Evolutionary conservation across 352 stramenopile species (phyloP), one percentile per base, ranked within the genome.

Genomic region (Phytophthora parvispora): DNA sequence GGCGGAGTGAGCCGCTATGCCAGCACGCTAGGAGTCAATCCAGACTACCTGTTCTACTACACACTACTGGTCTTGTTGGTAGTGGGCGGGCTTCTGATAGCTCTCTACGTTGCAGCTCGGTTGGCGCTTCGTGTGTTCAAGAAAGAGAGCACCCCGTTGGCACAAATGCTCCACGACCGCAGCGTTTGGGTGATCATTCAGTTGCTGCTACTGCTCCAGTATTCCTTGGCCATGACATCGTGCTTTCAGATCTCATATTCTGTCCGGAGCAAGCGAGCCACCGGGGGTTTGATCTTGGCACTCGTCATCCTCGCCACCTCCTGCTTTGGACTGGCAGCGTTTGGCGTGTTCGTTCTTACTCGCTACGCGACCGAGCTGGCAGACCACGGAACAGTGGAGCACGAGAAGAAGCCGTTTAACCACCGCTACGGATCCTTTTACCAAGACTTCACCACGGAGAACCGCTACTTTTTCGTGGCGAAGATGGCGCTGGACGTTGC

Each of bases 41-140:
- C 78, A 3, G 52, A 81, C 13, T 45, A 86, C 38, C 64, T 89
- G 15, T 87, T 89, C 50, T 84, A 81, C 63, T 87, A 86, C 70
- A 86, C 78, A 5, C 61, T 78, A 15, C 31, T 83, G 58, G 76
- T 61, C 6, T 51, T 87, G 16, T 49, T 65, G 1, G 59, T 67
- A 9, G 69, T 75, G 4, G 63, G 74, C 18, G 75, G 48, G 6
- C 28, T 53, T n/a, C 58, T 84, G 22, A 38, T 75, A 27, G n/a
- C 74, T 18, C 55, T 83, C 18, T 89, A 82, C 45, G 28, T 75
- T 32, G 36, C 70, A 4, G 56, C 80, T 34, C 74, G 79, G 15
- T 49, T 80, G 9, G 27, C 71, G 3, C 38, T 86, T 10, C 51
- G 20, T 2, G 22, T 58, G 3, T 75, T 68, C 36, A 70, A 72